These are phyloP conservation scores for Rossbeevera mucosa DNA, from an alignment of 768 basidiomycete species.

Conservation along the genomic window DNA sequence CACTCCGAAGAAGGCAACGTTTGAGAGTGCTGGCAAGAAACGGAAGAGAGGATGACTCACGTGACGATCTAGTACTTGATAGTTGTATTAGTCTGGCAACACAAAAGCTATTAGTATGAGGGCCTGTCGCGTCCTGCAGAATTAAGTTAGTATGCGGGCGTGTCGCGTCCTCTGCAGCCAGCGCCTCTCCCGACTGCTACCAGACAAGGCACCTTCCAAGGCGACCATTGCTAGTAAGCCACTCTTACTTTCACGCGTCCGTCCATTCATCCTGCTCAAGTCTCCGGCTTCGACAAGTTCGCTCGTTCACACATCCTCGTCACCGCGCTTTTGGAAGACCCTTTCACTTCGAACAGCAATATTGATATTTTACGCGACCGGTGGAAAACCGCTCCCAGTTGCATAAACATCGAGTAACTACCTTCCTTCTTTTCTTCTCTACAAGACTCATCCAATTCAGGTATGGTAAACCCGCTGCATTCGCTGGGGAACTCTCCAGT, in stretches of 20 bases:
- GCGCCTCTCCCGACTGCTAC: too few species aligned
- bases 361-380: slow-evolving; percentile 41
- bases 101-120: slow-evolving; percentile 25
- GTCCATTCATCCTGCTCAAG: slow-evolving; percentile 32
- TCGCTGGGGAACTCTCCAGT: slow-evolving; percentile 32
- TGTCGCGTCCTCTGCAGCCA: not conserved
- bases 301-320: slow-evolving; percentile 56
- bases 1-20: slow-evolving; percentile 15
- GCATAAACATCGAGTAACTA: slow-evolving; percentile 26
- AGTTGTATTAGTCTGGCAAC: not conserved
- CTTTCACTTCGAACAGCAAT: slow-evolving; percentile 53
- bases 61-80: slow-evolving; percentile 8
- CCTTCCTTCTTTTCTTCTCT: not conserved
- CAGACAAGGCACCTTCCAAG: slow-evolving; percentile 28
- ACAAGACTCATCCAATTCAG: slow-evolving; percentile 7
- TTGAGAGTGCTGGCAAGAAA: slow-evolving; percentile 9
- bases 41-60: slow-evolving; percentile 22
- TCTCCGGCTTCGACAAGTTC: slow-evolving; percentile 53
- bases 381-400: slow-evolving; percentile 38
- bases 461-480: slow-evolving; percentile 21
- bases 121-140: slow-evolving; percentile 23
- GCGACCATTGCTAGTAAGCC: slow-evolving; percentile 49
- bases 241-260: not conserved
- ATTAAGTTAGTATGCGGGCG: too few species aligned
- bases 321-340: slow-evolving; percentile 67